These are phyloP conservation scores for Plasmodium fragile DNA, from an alignment of 169 alveolate genomes.

Conservation along the genomic window DNA sequence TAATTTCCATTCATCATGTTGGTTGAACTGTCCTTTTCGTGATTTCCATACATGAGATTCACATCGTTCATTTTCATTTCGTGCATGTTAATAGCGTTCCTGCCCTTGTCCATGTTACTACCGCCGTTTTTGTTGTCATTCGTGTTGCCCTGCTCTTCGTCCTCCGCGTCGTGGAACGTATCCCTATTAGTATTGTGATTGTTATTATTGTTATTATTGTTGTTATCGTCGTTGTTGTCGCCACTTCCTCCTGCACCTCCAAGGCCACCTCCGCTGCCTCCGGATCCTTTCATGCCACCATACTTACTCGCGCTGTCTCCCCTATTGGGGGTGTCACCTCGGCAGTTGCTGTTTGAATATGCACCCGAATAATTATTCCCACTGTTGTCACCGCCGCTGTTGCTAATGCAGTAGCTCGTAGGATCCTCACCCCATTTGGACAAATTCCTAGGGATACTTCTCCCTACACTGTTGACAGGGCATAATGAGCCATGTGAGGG, in stretches of 20 bases:
- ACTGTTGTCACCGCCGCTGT: neutral
- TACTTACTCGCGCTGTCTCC: neutral
- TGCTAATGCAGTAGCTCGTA: neutral
- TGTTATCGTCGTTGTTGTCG: neutral
- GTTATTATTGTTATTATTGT: conserved; percentile 3
- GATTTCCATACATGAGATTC: neutral
- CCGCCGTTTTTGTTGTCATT: neutral
- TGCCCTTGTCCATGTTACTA: neutral
- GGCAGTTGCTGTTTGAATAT: neutral
- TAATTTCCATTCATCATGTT: conserved; percentile 4
- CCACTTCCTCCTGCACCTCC: conserved; percentile 13
- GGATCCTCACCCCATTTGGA: neutral
- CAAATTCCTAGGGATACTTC: neutral
- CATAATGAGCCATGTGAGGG: neutral
- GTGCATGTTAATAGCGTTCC: neutral
- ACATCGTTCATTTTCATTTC: conserved; percentile 15
- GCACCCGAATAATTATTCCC: neutral
- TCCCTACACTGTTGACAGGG: neutral
- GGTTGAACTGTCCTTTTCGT: neutral
- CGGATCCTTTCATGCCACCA: neutral
- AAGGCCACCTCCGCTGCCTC: neutral
- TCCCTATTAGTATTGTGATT: neutral
- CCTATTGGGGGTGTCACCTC: neutral
- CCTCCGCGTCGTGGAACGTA: neutral
- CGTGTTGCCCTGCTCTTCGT: neutral